Percentiles rank a stretch among this genome's conserved stretches.
phyloP scores from a whole-genome alignment of 2,329 filamentous ascomycete genomes.

The Pestalotiopsis sp. region DNA sequence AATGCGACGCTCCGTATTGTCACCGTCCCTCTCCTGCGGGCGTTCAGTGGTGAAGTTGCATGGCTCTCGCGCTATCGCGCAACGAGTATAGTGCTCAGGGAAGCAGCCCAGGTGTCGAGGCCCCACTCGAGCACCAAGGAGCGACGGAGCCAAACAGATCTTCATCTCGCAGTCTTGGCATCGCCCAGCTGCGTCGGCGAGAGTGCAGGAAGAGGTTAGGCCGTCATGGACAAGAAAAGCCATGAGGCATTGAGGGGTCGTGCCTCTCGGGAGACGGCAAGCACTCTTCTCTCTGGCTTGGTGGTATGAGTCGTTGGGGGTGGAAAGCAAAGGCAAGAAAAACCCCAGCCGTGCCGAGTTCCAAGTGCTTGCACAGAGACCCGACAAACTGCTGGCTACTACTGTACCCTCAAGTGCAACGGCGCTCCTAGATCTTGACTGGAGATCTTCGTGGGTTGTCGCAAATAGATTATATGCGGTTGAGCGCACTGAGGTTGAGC shows the following conservation, averaged over 20 bases:
- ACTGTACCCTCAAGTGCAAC: not conserved
- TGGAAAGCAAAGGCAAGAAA: not conserved
- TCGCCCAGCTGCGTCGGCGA: not conserved
- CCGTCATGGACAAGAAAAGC: not conserved
- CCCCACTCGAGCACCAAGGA: not conserved
- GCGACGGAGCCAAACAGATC: not conserved
- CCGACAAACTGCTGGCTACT: not conserved
- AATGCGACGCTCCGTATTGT: not conserved
- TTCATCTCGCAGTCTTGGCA: not conserved
- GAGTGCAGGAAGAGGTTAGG: not conserved
- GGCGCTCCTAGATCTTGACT: not conserved
- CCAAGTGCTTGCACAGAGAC: not conserved
- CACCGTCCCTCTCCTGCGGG: not conserved
- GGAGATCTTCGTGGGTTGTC: not conserved
- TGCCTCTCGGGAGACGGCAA: not conserved
- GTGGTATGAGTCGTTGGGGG: not conserved
- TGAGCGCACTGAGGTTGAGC: too few relatives aligned
- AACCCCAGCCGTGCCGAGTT: not conserved
- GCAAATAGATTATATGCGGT: not conserved
- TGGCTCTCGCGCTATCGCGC: not conserved
- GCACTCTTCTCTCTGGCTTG: not conserved
- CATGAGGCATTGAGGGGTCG: not conserved
- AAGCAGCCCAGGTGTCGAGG: not conserved
- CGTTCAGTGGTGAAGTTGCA: not conserved
- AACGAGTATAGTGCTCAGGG: not conserved